Conservation (phyloP, 2,329 filamentous ascomycete genomes). For the Penicillium verrucosum region DNA sequence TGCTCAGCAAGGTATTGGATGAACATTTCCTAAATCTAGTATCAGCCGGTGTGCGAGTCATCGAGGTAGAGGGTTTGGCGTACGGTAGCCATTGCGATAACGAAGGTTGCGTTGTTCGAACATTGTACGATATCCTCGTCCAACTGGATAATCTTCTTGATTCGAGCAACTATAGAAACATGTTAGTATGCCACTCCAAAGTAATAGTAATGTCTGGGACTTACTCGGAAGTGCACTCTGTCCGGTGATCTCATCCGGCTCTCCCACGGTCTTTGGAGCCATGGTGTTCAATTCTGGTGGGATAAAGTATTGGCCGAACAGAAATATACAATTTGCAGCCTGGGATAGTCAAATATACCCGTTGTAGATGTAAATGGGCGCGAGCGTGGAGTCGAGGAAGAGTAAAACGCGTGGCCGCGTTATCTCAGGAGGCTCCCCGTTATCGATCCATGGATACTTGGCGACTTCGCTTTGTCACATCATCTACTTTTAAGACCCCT, state of each 20-base stretch:
- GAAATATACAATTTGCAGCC: neutral
- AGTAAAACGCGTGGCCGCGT: constrained; percentile 25
- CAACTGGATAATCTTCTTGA: constrained; percentile 90
- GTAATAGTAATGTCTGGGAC: constrained; percentile 35
- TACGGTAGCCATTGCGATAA: constrained; percentile 86
- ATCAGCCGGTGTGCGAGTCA: constrained; percentile 13
- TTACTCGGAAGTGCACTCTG: constrained; percentile 79
- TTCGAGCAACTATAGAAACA: constrained; percentile 69
- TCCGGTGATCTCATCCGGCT: constrained; percentile 79
- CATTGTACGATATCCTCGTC: constrained; percentile 83
- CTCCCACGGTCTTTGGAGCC: constrained; percentile 87
- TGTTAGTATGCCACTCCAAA: constrained; percentile 6
- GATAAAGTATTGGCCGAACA: neutral
- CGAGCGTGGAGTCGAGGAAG: constrained; percentile 14
- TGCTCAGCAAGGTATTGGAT: constrained; percentile 86
- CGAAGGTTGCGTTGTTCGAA: constrained; percentile 90
- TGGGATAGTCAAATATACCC: neutral
- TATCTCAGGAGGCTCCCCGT: constrained; percentile 26
- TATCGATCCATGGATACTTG: constrained; percentile 30
- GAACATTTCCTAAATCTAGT: constrained; percentile 72
- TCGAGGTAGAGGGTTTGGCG: constrained; percentile 25
- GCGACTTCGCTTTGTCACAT: constrained; percentile 19
- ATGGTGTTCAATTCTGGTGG: constrained; percentile 49
- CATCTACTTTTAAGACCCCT: constrained; percentile 3
- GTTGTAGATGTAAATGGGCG: constrained; percentile 3